These are phyloP conservation scores for Aspergillus novoparasiticus DNA, from an alignment of 2,329 filamentous ascomycete genomes.

Conservation along the genomic window DNA sequence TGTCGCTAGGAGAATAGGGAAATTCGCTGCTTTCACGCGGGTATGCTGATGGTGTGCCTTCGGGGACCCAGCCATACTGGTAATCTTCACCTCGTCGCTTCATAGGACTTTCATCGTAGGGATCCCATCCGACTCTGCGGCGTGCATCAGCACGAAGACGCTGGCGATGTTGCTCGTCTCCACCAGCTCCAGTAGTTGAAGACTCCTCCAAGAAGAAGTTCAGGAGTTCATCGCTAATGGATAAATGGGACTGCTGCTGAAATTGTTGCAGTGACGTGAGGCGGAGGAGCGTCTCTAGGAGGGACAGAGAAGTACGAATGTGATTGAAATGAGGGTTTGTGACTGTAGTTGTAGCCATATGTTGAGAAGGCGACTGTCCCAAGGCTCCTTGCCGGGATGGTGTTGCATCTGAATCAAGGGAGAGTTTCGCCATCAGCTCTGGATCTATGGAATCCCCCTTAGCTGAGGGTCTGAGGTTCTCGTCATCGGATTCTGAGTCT, in stretches of 20 bases:
- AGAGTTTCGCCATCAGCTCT: constrained; percentile 52
- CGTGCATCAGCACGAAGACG: constrained; percentile 62
- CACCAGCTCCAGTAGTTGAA: constrained; percentile 66
- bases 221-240: constrained; percentile 84
- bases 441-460: constrained; percentile 42
- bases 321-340: constrained; percentile 54
- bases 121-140: constrained; percentile 68
- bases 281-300: constrained; percentile 86
- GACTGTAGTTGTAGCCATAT: constrained; percentile 30
- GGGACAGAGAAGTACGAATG: constrained; percentile 71
- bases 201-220: constrained; percentile 81
- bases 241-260: constrained; percentile 84
- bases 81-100: constrained; percentile 70
- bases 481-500: constrained; percentile 54
- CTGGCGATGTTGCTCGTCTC: constrained; percentile 62
- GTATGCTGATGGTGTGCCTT: constrained; percentile 29
- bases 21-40: constrained; percentile 25
- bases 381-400: constrained; percentile 20
- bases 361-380: constrained; percentile 33
- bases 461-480: constrained; percentile 23
- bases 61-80: constrained; percentile 47
- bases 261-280: constrained; percentile 88
- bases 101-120: constrained; percentile 70
- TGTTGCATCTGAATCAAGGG: constrained; percentile 36
- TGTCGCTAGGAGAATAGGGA: constrained; percentile 31